phyloP scores from a whole-genome alignment of 768 basidiomycete genomes.

The Rhodotorula babjevae region DNA sequence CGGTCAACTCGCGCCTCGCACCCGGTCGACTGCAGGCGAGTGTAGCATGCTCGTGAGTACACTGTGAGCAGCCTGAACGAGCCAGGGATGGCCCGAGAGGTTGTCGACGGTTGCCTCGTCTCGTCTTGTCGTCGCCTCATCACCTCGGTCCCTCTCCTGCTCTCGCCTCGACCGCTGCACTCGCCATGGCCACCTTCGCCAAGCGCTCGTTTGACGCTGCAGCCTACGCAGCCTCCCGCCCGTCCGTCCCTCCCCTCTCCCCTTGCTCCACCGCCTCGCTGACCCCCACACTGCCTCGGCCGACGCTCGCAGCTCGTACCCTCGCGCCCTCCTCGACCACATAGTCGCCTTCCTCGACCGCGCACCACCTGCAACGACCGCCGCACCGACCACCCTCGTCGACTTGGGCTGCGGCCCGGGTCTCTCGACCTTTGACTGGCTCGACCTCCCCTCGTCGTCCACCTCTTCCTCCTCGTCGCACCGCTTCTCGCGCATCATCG shows the following conservation, averaged over 20 bases:
- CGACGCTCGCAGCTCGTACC: slow-evolving; percentile 8
- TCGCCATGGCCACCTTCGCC: slow-evolving; percentile 69
- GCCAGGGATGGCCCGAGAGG: too few relatives aligned
- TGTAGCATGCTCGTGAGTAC: too few relatives aligned
- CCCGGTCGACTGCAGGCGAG: too few relatives aligned
- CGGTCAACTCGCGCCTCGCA: too few relatives aligned
- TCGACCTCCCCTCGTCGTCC: neutral
- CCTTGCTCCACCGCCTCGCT: slow-evolving; percentile 51
- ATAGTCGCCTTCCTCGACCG: slow-evolving; percentile 7
- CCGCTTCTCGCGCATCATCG: slow-evolving; percentile 59
- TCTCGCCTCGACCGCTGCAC: neutral
- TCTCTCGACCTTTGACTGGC: slow-evolving; percentile 55
- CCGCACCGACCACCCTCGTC: slow-evolving; percentile 1
- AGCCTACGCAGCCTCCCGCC: slow-evolving; percentile 64
- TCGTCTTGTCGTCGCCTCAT: too few relatives aligned
- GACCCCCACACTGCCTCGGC: slow-evolving; percentile 52
- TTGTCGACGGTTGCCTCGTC: too few relatives aligned
- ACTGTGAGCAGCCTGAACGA: too few relatives aligned
- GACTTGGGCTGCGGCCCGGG: slow-evolving; percentile 30
- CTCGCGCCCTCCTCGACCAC: slow-evolving; percentile 10
- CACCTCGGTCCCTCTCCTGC: neutral
- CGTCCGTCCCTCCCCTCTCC: neutral
- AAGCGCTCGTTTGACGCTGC: slow-evolving; percentile 65
- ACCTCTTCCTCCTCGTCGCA: slow-evolving; percentile 6
- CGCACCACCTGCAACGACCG: too few relatives aligned